Percentiles rank a stretch among this genome's conserved stretches.
phyloP scores from a whole-genome alignment of 2,329 filamentous ascomycete species.

The Diaporthe aspalathi region DNA sequence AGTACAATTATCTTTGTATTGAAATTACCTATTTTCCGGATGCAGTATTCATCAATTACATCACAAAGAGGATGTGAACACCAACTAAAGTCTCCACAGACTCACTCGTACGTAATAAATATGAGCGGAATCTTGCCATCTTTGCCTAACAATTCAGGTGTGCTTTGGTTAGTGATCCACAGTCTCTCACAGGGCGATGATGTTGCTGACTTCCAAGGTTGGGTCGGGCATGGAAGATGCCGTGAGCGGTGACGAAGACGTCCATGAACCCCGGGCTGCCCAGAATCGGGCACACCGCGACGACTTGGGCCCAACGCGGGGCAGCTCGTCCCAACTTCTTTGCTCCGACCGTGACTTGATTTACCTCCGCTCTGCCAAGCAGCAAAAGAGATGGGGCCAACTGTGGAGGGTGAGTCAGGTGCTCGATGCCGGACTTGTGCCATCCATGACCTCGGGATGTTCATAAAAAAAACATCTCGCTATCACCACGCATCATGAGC shows the following conservation, averaged over 20 bases:
- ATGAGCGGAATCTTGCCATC: background rate
- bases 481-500: background rate
- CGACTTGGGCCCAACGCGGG: background rate
- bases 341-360: background rate
- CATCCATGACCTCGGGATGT: background rate
- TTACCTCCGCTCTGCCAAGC: constrained; percentile 28
- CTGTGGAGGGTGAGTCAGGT: constrained; percentile 24
- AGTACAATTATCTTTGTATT: background rate
- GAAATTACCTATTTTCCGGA: too few species aligned
- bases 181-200: background rate
- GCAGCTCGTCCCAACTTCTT: constrained; percentile 12
- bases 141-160: background rate
- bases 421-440: constrained; percentile 1
- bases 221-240: background rate
- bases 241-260: constrained; percentile 10
- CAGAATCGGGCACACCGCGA: constrained; percentile 14
- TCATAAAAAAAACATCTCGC: background rate
- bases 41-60: background rate
- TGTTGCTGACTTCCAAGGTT: background rate
- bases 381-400: background rate
- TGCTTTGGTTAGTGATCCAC: background rate
- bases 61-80: background rate
- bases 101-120: too few species aligned
- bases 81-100: too few species aligned
- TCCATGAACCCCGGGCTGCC: background rate